Base-by-base conservation (phyloP, 352 stramenopile genomes). In the Phytophthora brassicae region DNA sequence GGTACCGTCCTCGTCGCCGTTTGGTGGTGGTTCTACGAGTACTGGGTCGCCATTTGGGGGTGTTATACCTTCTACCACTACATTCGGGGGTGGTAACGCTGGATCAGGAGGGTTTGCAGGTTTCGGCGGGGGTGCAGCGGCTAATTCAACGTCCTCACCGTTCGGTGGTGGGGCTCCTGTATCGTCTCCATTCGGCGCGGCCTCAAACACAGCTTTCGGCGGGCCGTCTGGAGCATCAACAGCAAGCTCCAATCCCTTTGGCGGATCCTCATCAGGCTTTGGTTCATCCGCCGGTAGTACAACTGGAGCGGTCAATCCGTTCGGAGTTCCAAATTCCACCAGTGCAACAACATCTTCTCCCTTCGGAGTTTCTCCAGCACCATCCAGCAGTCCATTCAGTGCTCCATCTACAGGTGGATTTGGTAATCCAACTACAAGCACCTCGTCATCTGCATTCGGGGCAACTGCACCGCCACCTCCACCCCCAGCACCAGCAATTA, bases 371-470 rank as follows among this genome's bases (percentile, higher is more conserved):
- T 16, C 38, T 14, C 31, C 58, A 39, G 39, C 62, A 19, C 38
- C 60, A 31, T 59, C 67, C n/a, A 70, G 54, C 39, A 80, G 64
- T 71, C 64, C 70, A 11, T 86, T 89, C 36, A 70, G 72, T 22
- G 56, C 53, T 26, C 17, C 36, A 28, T 50, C 64, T 29, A 47
- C 60, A 39, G 63, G 28, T 57, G 47, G 26, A 24, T 60, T 61
- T 42, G 29, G 19, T 12, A 66, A 59, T 0, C 42, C 58, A 0
- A 22, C 28, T 49, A 13, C 43, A 28, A 68, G 46, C 46, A 56
- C 11, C 52, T 43, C 51, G 28, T 59, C 54, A 17, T 68, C 51
- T 44, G 23, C 45, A 6, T 72, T 66, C 54, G 48, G 51, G 51
- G 45, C 17, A 17, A 51, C 49, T 23, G 43, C 48, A 45, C 49